phyloP scores from a whole-genome alignment of 73 alveolate genomes.

The Paramecium sexaurelia region DNA sequence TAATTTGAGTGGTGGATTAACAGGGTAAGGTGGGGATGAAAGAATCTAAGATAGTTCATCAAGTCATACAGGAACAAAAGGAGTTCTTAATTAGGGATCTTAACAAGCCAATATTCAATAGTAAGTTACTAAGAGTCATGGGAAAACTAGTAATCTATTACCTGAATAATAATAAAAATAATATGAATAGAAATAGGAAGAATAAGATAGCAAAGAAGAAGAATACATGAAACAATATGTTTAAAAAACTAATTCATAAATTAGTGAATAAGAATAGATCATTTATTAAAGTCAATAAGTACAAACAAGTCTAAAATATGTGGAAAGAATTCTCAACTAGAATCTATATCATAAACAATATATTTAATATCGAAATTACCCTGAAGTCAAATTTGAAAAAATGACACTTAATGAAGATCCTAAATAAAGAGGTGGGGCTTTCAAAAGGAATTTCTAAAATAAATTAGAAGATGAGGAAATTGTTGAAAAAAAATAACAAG shows the following conservation, averaged over 20 bases:
- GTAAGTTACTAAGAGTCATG: conserved; percentile 60
- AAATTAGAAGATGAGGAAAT: conserved; percentile 81
- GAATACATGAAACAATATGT: conserved; percentile 34
- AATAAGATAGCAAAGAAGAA: conserved; percentile 36
- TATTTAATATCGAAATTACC: conserved; percentile 95
- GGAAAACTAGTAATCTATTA: conserved; percentile 38
- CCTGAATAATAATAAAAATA: conserved; percentile 41
- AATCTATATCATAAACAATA: conserved; percentile 94
- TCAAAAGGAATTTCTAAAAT: conserved; percentile 72
- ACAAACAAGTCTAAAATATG: conserved; percentile 72
- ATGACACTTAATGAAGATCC: conserved; percentile 73
- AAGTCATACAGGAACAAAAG: conserved; percentile 65
- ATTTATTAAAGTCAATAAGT: conserved; percentile 51
- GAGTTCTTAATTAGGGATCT: not conserved
- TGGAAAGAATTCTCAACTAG: conserved; percentile 96
- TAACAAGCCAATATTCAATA: not conserved
- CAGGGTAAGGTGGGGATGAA: conserved; percentile 19
- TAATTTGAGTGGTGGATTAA: conserved; percentile 52
- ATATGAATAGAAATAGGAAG: conserved; percentile 45
- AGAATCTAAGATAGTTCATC: not conserved
- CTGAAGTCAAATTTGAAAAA: conserved; percentile 86
- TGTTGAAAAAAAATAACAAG: conserved; percentile 81
- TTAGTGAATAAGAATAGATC: conserved; percentile 57
- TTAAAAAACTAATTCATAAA: not conserved
- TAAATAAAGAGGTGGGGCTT: conserved; percentile 71